A percentile compares a stretch with the other conserved stretches of the same genome.
Evolutionary conservation across 306 rosid genomes (phyloP).

Genomic region (Crataegus laevigata): DNA sequence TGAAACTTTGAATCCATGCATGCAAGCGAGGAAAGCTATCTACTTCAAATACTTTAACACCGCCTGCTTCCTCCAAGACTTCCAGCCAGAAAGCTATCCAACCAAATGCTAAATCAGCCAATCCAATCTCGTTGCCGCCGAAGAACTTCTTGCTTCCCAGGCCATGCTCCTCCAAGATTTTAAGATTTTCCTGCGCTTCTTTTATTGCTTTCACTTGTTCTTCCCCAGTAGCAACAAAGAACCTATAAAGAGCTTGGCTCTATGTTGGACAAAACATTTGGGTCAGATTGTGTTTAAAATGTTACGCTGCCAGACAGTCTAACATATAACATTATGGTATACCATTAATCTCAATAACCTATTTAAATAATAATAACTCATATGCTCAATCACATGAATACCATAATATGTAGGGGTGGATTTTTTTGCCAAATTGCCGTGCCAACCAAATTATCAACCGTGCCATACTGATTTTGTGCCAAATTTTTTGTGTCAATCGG

Average conservation of each 20-base stretch:
- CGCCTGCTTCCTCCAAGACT: not conserved
- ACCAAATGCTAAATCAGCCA: slow-evolving; percentile 4
- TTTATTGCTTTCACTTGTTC: slow-evolving; percentile 3
- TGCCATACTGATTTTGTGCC: too few species aligned
- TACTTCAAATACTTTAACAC: not conserved
- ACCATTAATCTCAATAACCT: not conserved
- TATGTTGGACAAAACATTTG: not conserved
- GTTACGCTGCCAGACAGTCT: not conserved
- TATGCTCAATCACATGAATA: too few species aligned
- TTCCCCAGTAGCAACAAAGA: not conserved
- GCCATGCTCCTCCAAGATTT: slow-evolving; percentile 7
- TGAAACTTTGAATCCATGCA: slow-evolving; percentile 12
- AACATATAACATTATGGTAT: too few species aligned
- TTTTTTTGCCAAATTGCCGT: too few species aligned
- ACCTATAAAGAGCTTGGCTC: not conserved
- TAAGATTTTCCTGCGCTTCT: not conserved
- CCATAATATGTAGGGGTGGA: too few species aligned
- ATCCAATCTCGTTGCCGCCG: not conserved
- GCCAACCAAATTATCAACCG: too few species aligned
- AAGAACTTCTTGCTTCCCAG: slow-evolving; percentile 9
- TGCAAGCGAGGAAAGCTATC: slow-evolving; percentile 2
- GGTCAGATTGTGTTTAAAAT: not conserved
- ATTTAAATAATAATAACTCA: not conserved
- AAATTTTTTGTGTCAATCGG: too few species aligned
- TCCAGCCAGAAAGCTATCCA: slow-evolving; percentile 13